Evolutionary conservation across 2,329 filamentous ascomycete species (phyloP).

Genomic region (Penicillium thymicola): DNA sequence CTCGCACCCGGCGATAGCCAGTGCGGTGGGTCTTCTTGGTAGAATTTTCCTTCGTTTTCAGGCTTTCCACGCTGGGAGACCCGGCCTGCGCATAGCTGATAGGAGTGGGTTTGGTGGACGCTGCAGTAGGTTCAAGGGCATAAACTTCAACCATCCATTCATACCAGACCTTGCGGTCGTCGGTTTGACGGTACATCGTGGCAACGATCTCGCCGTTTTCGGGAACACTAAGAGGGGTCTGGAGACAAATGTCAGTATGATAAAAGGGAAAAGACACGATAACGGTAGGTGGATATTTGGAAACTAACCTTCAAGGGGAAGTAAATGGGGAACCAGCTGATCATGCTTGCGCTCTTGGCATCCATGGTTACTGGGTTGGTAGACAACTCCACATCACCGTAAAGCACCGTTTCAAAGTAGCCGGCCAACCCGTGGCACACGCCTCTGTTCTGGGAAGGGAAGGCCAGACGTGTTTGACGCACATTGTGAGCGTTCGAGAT

Average conservation of each 20-base stretch:
- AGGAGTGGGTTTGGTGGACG: slow-evolving; percentile 20
- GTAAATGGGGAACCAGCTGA: slow-evolving; percentile 98
- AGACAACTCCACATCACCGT: slow-evolving; percentile 79
- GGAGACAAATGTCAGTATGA: not conserved
- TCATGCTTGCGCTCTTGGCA: slow-evolving; percentile 93
- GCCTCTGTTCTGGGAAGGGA: slow-evolving; percentile 73
- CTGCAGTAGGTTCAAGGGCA: slow-evolving; percentile 35
- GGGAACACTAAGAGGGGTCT: slow-evolving; percentile 83
- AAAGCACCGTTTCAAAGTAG: slow-evolving; percentile 96
- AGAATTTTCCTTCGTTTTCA: slow-evolving; percentile 19
- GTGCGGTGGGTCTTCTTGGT: slow-evolving; percentile 13
- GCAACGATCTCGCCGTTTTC: slow-evolving; percentile 81
- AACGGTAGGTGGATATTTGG: not conserved
- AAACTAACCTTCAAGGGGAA: slow-evolving; percentile 82
- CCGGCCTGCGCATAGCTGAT: slow-evolving; percentile 31
- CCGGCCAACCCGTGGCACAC: slow-evolving; percentile 88
- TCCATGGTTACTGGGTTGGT: slow-evolving; percentile 92
- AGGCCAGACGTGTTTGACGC: slow-evolving; percentile 72
- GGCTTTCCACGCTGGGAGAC: slow-evolving; percentile 25
- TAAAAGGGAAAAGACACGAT: not conserved
- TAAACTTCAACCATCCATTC: slow-evolving; percentile 95
- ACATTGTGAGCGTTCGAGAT: slow-evolving; percentile 90
- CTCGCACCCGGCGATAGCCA: slow-evolving; percentile 31
- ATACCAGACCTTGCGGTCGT: slow-evolving; percentile 96
- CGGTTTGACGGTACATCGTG: slow-evolving; percentile 94